Percentiles rank a stretch among this genome's conserved stretches.
These are phyloP conservation scores for Mytilinidion resinicola DNA, from an alignment of 495 filamentous ascomycete genomes.

Conservation along the genomic window DNA sequence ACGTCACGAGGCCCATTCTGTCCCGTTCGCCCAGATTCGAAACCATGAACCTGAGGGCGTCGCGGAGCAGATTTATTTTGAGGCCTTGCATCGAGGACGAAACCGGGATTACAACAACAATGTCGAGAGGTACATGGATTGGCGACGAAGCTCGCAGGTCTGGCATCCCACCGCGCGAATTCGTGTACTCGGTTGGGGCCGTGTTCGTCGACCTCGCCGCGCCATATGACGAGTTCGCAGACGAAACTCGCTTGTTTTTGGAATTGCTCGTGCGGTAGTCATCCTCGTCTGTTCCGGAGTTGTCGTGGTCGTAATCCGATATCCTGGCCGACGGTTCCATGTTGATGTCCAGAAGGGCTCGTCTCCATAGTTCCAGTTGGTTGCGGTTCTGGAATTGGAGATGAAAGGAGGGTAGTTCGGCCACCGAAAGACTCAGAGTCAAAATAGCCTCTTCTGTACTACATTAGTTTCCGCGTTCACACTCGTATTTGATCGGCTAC, in stretches of 20 bases:
- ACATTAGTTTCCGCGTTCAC: slow-evolving; percentile 3
- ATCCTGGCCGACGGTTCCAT: slow-evolving; percentile 45
- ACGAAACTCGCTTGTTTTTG: slow-evolving; percentile 69
- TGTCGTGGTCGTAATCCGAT: slow-evolving; percentile 68
- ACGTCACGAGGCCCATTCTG: slow-evolving; percentile 95
- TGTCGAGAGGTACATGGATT: slow-evolving; percentile 86
- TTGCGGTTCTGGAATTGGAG: slow-evolving; percentile 79
- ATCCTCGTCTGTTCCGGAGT: slow-evolving; percentile 83
- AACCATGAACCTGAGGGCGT: slow-evolving; percentile 89
- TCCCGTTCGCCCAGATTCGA: slow-evolving; percentile 87
- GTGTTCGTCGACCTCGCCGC: slow-evolving; percentile 69
- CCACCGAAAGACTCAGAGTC: slow-evolving; percentile 84
- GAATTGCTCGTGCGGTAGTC: slow-evolving; percentile 59
- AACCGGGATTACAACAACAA: slow-evolving; percentile 94
- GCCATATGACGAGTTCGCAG: slow-evolving; percentile 79
- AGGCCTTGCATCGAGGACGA: slow-evolving; percentile 98
- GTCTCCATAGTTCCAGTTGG: slow-evolving; percentile 87
- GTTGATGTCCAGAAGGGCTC: slow-evolving; percentile 79
- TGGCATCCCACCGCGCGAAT: slow-evolving; percentile 42
- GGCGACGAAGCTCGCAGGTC: slow-evolving; percentile 53
- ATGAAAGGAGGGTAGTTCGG: slow-evolving; percentile 94
- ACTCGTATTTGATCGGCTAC: slow-evolving; percentile 4
- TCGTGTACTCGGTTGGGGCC: slow-evolving; percentile 75
- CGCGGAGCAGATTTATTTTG: slow-evolving; percentile 93
- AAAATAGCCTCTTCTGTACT: slow-evolving; percentile 71